phyloP scores from a whole-genome alignment of 805 yeast species.

The Sugiyamaella americana region DNA sequence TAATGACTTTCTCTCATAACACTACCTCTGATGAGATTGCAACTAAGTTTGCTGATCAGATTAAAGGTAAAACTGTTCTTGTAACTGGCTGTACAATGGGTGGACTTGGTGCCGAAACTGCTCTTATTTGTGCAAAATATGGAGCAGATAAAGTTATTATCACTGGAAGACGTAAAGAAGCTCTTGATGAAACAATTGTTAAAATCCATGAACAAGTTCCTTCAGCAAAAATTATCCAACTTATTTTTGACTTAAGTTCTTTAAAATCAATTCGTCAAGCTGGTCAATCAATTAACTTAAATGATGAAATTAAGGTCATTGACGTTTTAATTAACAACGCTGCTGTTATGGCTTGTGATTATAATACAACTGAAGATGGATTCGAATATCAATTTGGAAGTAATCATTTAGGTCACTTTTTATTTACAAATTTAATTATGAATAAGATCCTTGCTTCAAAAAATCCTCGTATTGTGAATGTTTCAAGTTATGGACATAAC shows the following conservation, averaged over 20 bases:
- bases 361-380: conserved; percentile 53
- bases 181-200: conserved; percentile 10
- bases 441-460: conserved; percentile 6
- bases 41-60: background rate
- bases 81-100: conserved; percentile 14
- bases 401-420: conserved; percentile 68
- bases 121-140: conserved; percentile 6
- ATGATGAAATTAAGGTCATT: conserved; percentile 31
- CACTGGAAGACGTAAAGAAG: conserved; percentile 5
- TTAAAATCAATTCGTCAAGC: conserved; percentile 13
- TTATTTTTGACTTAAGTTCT: conserved; percentile 15
- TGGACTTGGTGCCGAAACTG: conserved; percentile 16
- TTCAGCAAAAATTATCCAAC: conserved; percentile 4
- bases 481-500: conserved; percentile 11
- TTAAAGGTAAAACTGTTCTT: conserved; percentile 7
- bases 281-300: conserved; percentile 12
- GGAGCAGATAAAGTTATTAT: conserved; percentile 8
- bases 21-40: conserved; percentile 11
- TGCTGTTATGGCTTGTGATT: conserved; percentile 72
- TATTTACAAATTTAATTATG: conserved; percentile 45
- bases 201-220: conserved; percentile 10
- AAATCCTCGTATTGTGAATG: conserved; percentile 8
- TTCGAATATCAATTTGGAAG: conserved; percentile 79
- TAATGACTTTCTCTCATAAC: conserved; percentile 1
- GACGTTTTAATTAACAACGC: conserved; percentile 71